phyloP scores from a whole-genome alignment of 176 grass and related monocot species.

The Eragrostis curvula region DNA sequence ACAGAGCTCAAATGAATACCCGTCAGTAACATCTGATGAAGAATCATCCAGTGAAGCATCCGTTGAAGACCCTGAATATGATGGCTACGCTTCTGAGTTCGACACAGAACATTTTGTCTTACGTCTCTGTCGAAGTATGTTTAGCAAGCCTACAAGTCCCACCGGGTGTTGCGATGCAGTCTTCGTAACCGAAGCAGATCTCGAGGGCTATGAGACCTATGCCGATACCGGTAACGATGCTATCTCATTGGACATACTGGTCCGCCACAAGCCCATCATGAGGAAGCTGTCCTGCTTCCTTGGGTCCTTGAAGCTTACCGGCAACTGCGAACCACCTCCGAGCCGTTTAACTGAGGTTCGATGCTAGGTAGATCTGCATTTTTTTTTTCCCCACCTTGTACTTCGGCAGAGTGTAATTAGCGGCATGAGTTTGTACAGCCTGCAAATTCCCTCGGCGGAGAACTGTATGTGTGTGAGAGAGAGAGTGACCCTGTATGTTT shows the following conservation, averaged over 20 bases:
- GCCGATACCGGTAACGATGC: conserved; percentile 18
- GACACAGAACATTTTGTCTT: conserved; percentile 47
- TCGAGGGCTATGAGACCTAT: conserved; percentile 68
- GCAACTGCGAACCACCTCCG: conserved; percentile 43
- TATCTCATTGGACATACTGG: conserved; percentile 28
- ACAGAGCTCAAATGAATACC: conserved; percentile 14
- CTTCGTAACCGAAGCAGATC: conserved; percentile 71
- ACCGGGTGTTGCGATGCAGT: conserved; percentile 49
- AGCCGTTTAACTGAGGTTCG: conserved; percentile 55
- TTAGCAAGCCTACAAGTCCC: conserved; percentile 41
- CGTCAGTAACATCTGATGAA: conserved; percentile 8
- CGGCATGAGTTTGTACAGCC: conserved; percentile 31
- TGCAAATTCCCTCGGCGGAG: not conserved
- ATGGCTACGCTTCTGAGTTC: conserved; percentile 25
- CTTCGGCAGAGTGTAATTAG: conserved; percentile 31
- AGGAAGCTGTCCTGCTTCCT: conserved; percentile 71
- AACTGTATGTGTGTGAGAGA: conserved; percentile 16
- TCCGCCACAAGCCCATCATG: conserved; percentile 52
- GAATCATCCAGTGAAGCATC: conserved; percentile 27
- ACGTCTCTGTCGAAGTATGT: conserved; percentile 33
- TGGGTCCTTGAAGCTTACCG: conserved; percentile 58
- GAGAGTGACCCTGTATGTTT: not conserved
- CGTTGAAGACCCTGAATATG: not conserved
- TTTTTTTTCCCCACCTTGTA: not conserved
- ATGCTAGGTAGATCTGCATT: conserved; percentile 39